phyloP scores from a whole-genome alignment of 2,329 filamentous ascomycete species.

The Coniochaeta sp. region DNA sequence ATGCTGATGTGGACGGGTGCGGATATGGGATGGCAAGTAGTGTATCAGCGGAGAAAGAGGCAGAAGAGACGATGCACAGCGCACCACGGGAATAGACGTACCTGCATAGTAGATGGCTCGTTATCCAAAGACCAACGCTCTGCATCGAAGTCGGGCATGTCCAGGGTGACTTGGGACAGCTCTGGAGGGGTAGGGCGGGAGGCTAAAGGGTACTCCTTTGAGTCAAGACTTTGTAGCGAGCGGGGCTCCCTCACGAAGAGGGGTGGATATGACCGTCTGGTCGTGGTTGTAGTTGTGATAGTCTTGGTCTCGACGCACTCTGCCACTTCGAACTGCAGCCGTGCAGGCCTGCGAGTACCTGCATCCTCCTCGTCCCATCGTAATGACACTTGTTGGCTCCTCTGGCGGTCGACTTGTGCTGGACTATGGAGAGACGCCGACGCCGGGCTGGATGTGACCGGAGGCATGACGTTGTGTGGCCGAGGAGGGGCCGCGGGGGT shows the following conservation, averaged over 20 bases:
- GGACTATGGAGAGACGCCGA: not conserved
- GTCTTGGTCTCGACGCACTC: conserved; percentile 63
- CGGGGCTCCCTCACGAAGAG: conserved; percentile 69
- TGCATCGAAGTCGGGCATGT: conserved; percentile 54
- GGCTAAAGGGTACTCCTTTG: conserved; percentile 86
- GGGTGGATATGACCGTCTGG: conserved; percentile 78
- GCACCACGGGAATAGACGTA: conserved; percentile 4
- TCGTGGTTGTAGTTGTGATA: conserved; percentile 88
- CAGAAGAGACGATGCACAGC: not conserved
- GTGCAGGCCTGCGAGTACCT: conserved; percentile 16
- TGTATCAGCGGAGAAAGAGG: too few species aligned
- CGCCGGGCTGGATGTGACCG: not conserved
- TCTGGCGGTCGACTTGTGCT: not conserved
- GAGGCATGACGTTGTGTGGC: not conserved
- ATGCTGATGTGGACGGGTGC: not conserved
- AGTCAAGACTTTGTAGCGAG: conserved; percentile 65
- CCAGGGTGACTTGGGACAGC: conserved; percentile 70
- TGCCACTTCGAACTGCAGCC: conserved; percentile 50
- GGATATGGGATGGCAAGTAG: too few species aligned
- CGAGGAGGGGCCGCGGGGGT: not conserved
- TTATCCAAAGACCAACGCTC: conserved; percentile 18
- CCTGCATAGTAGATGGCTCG: conserved; percentile 10
- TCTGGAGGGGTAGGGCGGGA: conserved; percentile 73
- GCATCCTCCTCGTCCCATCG: conserved; percentile 23
- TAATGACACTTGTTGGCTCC: conserved; percentile 24